Conservation (phyloP, 2,329 filamentous ascomycete species). For the Trichoderma asperellum region DNA sequence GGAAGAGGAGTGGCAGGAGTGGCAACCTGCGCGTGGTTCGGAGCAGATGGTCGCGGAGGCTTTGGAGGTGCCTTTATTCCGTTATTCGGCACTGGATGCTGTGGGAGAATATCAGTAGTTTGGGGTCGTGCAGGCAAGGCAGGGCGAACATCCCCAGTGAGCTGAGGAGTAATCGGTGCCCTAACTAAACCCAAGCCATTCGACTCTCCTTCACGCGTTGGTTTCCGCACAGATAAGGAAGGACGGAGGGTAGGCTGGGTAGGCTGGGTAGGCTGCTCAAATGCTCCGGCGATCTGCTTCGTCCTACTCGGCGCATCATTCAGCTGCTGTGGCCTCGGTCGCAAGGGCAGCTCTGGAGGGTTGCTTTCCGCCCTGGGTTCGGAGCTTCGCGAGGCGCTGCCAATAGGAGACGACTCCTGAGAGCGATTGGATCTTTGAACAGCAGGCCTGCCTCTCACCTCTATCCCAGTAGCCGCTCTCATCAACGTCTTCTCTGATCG, state of each 20-base stretch:
- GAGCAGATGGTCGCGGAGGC: slow-evolving; percentile 47
- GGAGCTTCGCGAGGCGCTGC: slow-evolving; percentile 77
- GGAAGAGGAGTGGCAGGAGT: slow-evolving; percentile 22
- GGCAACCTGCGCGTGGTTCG: slow-evolving; percentile 31
- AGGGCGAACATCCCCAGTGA: slow-evolving; percentile 51
- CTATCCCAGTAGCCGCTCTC: slow-evolving; percentile 32
- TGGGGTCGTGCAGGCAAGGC: slow-evolving; percentile 55
- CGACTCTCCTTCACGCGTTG: slow-evolving; percentile 50
- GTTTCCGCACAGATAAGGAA: slow-evolving; percentile 45
- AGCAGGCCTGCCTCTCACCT: slow-evolving; percentile 26
- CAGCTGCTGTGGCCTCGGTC: slow-evolving; percentile 52
- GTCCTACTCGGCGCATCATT: slow-evolving; percentile 34
- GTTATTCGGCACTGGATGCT: slow-evolving; percentile 28
- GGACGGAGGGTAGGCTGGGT: slow-evolving; percentile 48
- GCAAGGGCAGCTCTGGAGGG: slow-evolving; percentile 53
- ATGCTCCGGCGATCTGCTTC: slow-evolving; percentile 32
- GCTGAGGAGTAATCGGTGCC: slow-evolving; percentile 46
- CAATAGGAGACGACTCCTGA: slow-evolving; percentile 74
- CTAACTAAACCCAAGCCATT: slow-evolving; percentile 47
- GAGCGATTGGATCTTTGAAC: slow-evolving; percentile 30
- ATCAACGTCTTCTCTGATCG: slow-evolving; percentile 69
- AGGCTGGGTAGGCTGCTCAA: slow-evolving; percentile 44
- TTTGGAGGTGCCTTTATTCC: slow-evolving; percentile 46
- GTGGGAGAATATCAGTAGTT: slow-evolving; percentile 35
- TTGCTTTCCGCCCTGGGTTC: slow-evolving; percentile 51